phyloP scores from a whole-genome alignment of 208 protist genomes.

The Trypanosoma conorhini region DNA sequence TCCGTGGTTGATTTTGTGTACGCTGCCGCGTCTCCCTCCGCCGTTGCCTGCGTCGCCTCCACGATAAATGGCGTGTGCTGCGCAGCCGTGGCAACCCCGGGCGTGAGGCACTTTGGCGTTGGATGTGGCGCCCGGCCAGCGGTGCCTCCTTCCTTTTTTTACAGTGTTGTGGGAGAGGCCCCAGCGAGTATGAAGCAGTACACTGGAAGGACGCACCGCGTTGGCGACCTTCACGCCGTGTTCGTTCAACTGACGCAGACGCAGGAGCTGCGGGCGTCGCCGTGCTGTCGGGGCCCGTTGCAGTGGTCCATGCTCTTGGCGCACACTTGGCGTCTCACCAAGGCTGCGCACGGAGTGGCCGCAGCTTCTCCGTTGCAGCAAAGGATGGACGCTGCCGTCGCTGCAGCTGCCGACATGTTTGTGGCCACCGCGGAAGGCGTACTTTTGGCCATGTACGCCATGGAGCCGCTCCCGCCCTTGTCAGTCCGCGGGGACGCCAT shows the following conservation, averaged over 20 bases:
- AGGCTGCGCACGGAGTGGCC: neutral
- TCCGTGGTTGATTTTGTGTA: constrained; percentile 30
- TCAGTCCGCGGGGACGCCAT: constrained; percentile 7
- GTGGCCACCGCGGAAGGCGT: constrained; percentile 15
- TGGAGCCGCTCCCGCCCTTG: constrained; percentile 23
- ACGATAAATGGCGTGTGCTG: constrained; percentile 5
- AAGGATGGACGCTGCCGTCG: constrained; percentile 3
- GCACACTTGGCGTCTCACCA: constrained; percentile 7
- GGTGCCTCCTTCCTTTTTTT: constrained; percentile 15
- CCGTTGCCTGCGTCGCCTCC: constrained; percentile 1
- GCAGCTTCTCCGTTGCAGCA: neutral
- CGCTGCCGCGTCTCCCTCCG: neutral
- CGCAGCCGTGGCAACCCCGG: neutral
- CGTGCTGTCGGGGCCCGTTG: constrained; percentile 5
- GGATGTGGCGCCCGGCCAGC: neutral
- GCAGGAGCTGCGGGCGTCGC: neutral
- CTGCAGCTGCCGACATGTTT: constrained; percentile 19
- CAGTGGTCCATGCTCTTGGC: constrained; percentile 20
- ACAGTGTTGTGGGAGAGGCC: constrained; percentile 4
- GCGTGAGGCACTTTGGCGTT: neutral
- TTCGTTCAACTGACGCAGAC: neutral
- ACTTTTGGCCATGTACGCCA: constrained; percentile 16
- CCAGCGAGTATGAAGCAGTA: neutral
- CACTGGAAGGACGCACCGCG: neutral
- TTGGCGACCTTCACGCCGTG: constrained; percentile 1